These are phyloP conservation scores for Ballota nigra DNA, from an alignment of 257 asterid genomes.

Conservation along the genomic window DNA sequence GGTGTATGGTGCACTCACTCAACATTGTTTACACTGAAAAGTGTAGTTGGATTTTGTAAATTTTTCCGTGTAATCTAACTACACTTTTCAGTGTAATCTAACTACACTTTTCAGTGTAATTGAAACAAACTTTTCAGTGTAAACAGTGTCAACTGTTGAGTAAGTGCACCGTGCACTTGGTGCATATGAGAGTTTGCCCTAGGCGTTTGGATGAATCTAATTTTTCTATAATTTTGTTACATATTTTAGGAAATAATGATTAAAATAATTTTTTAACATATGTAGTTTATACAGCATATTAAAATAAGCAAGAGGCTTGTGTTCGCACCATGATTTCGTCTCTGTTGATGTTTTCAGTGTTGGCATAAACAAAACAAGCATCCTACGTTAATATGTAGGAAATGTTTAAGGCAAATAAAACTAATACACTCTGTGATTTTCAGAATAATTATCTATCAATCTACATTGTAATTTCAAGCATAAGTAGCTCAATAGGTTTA, in stretches of 20 bases:
- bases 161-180: too few relatives aligned
- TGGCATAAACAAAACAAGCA: neutral
- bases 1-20: too few relatives aligned
- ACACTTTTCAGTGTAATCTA: too few relatives aligned
- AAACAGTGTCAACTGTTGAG: too few relatives aligned
- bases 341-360: neutral
- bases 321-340: neutral
- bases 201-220: neutral
- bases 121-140: too few relatives aligned
- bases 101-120: too few relatives aligned
- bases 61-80: too few relatives aligned
- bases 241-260: too few relatives aligned
- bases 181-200: too few relatives aligned
- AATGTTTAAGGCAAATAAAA: neutral
- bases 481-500: neutral
- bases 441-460: neutral
- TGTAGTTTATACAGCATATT: neutral
- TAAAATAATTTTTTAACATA: too few relatives aligned
- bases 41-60: too few relatives aligned
- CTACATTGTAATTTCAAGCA: neutral
- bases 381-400: slow-evolving; percentile 2
- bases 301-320: neutral
- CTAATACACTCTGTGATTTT: neutral
- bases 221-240: neutral
- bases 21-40: too few relatives aligned